These are phyloP conservation scores for Sporisorium iseilematis-ciliati DNA, from an alignment of 1,284 basidiomycete genomes.

Conservation along the genomic window DNA sequence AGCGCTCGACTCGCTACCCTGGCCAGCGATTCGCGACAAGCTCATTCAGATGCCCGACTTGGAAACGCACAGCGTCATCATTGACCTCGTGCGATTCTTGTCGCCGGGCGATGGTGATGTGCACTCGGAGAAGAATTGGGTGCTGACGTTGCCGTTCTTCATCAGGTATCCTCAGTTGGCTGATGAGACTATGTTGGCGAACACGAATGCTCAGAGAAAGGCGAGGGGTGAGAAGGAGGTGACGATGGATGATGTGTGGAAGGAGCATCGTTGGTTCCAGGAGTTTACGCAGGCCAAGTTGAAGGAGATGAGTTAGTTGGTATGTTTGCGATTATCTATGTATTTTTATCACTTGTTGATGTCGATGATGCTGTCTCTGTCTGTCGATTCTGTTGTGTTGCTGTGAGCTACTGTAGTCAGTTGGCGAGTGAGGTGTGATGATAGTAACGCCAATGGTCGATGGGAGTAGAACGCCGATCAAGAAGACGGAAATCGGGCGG, in stretches of 20 bases:
- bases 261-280: constrained; percentile 30
- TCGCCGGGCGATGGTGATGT: constrained; percentile 36
- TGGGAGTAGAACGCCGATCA: background rate
- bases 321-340: background rate
- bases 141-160: constrained; percentile 45
- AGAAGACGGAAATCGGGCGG: constrained; percentile 4
- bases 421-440: background rate
- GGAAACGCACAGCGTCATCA: constrained; percentile 36
- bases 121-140: constrained; percentile 40
- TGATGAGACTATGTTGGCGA: constrained; percentile 29
- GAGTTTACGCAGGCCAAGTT: constrained; percentile 33
- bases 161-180: constrained; percentile 50
- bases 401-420: background rate
- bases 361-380: background rate
- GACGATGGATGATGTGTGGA: constrained; percentile 43
- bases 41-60: constrained; percentile 43
- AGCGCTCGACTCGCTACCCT: constrained; percentile 47
- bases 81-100: constrained; percentile 30
- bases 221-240: constrained; percentile 22
- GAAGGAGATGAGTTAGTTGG: constrained; percentile 22
- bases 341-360: background rate
- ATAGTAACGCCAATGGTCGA: background rate
- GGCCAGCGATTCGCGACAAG: constrained; percentile 47
- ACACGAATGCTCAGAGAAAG: constrained; percentile 33
- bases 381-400: background rate